Percentiles rank a stretch among this genome's conserved stretches.
Conservation (phyloP, 2,329 filamentous ascomycete genomes). For the Diaporthe sp. region DNA sequence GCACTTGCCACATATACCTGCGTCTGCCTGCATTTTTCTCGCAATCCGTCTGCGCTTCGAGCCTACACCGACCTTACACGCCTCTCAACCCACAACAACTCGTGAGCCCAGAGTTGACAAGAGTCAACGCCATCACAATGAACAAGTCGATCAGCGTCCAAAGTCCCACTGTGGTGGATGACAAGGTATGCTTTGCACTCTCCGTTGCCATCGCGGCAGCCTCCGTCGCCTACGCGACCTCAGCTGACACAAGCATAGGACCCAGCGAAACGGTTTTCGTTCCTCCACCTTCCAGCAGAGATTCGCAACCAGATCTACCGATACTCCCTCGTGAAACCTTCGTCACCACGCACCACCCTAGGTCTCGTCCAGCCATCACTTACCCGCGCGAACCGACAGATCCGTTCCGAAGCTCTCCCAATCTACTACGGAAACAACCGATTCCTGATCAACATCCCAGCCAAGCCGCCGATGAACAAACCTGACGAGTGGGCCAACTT, state of each 20-base stretch:
- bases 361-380: not conserved
- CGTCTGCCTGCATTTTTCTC: too few species aligned
- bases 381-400: not conserved
- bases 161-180: not conserved
- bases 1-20: too few species aligned
- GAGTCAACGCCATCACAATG: not conserved
- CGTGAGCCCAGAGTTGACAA: too few species aligned
- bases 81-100: too few species aligned
- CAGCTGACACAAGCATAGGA: not conserved
- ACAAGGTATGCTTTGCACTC: not conserved
- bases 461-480: rapidly evolving
- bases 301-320: conserved; percentile 21
- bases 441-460: not conserved
- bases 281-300: conserved; percentile 10
- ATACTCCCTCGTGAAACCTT: not conserved
- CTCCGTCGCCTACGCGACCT: too few species aligned
- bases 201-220: too few species aligned
- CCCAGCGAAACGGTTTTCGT: not conserved
- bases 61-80: too few species aligned
- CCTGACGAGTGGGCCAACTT: not conserved
- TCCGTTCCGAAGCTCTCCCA: not conserved
- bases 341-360: rapidly evolving
- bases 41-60: too few species aligned
- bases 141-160: not conserved
- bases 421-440: not conserved